Percentiles rank a stretch among this genome's conserved stretches.
phyloP scores from a whole-genome alignment of 352 stramenopile genomes.

The Elongisporangium prolatum region DNA sequence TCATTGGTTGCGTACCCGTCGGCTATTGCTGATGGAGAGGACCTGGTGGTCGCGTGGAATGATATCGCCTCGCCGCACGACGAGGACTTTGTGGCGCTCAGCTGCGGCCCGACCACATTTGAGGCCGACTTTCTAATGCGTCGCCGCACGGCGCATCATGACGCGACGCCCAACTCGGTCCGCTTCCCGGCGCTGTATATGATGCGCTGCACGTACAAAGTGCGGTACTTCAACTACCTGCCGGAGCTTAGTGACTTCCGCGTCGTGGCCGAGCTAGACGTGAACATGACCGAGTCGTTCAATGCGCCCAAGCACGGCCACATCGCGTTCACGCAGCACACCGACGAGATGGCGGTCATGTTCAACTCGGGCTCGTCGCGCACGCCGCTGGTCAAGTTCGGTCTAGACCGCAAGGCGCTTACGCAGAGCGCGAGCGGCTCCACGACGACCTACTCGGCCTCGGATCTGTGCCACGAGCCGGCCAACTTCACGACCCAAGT shows the following conservation, averaged over 20 bases:
- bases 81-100: constrained; percentile 66
- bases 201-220: constrained; percentile 70
- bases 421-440: constrained; percentile 22
- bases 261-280: constrained; percentile 29
- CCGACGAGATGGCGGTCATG: constrained; percentile 74
- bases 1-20: constrained; percentile 35
- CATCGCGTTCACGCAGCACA: constrained; percentile 44
- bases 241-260: constrained; percentile 31
- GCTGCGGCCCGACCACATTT: constrained; percentile 49
- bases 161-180: constrained; percentile 28
- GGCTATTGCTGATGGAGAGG: constrained; percentile 52
- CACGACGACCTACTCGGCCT: constrained; percentile 59
- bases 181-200: constrained; percentile 69
- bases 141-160: constrained; percentile 21
- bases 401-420: constrained; percentile 21
- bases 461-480: constrained; percentile 57
- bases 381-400: constrained; percentile 47
- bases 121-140: constrained; percentile 51
- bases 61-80: constrained; percentile 37
- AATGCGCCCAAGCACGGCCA: constrained; percentile 64
- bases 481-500: constrained; percentile 58
- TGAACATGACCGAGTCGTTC: constrained; percentile 57
- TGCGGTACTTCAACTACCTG: constrained; percentile 60
- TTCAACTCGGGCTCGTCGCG: constrained; percentile 65
- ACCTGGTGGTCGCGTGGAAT: constrained; percentile 69